Evolutionary conservation across 108 stramenopile species (phyloP).

Genomic region (Stephanodiscus triporus): DNA sequence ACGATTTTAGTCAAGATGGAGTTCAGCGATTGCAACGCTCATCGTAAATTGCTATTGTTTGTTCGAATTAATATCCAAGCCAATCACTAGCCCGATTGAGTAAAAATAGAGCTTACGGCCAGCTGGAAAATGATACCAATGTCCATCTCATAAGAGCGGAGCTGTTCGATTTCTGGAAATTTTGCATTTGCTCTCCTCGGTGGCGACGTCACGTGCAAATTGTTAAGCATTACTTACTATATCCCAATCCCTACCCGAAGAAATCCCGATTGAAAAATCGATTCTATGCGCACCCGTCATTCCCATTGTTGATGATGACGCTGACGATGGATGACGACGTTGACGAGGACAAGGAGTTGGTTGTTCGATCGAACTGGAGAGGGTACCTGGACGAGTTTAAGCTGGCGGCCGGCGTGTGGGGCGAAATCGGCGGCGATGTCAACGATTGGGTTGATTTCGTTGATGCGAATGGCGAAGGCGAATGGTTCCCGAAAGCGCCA

Average conservation of each 20-base stretch:
- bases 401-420: conserved; percentile 33
- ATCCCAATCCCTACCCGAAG: conserved; percentile 96
- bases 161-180: conserved; percentile 85
- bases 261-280: conserved; percentile 64
- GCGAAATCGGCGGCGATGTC: conserved; percentile 6
- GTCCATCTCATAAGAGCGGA: conserved; percentile 87
- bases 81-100: conserved; percentile 77
- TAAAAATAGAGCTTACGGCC: conserved; percentile 34
- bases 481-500: conserved; percentile 1
- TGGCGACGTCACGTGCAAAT: conserved; percentile 39
- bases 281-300: conserved; percentile 89
- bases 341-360: conserved; percentile 31
- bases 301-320: conserved; percentile 72
- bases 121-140: conserved; percentile 27
- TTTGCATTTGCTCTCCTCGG: conserved; percentile 32
- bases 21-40: not conserved
- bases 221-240: conserved; percentile 74
- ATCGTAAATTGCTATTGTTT: not conserved
- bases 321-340: conserved; percentile 10
- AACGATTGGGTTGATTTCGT: conserved; percentile 3
- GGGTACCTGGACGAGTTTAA: conserved; percentile 80
- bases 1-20: too few relatives aligned
- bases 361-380: conserved; percentile 83
- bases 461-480: not conserved
- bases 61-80: conserved; percentile 15